Evolutionary conservation across 2,329 filamentous ascomycete species (phyloP), one percentile per base, ranked within the genome.

Genomic region (Cercospora janseana): DNA sequence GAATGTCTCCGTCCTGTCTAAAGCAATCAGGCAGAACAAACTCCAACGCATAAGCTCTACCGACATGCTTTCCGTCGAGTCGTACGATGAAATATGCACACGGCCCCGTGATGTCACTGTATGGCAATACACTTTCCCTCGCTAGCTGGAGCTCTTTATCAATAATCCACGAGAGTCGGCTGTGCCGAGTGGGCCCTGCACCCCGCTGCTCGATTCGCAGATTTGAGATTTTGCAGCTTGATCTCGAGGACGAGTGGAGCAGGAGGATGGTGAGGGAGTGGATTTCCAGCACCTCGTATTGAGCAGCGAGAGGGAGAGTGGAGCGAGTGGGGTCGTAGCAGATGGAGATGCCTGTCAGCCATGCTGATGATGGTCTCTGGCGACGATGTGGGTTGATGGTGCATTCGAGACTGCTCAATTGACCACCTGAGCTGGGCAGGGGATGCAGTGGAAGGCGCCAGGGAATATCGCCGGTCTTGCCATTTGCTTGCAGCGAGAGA

Each of bases 41-140:
- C 16, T 47, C 45, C 45, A 29, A 15, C 4, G 34, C 45, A 27
- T 47, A 47, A 10, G 45, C 45, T 12, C 34, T 47, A 12, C 45
- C 45, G 1, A 24, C 6, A 12, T n/a, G 3, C 4, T 40, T 0
- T 4, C 34, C 34, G 4, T 40, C n/a, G 26, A 29, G 18, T 8
- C 3, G 21, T 12, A 47, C 6, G 3, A 5, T 27, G 10, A 47
- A 47, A n/a, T 47, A 32, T 1, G 45, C 34, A 28, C 34, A 47
- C 13, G 34, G 16, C 3, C 45, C 45, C 12, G 45, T 47, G 45
- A 47, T 23, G 13, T 6, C 16, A 15, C 45, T 47, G 3, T 32
- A 32, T 28, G 45, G 45, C 23, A 40, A 6, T 3, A 10, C 6
- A 6, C 3, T 3, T 5, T 6, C n/a, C n/a, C 2, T 13, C 2